These are phyloP conservation scores for Tremellales sp. DNA, from an alignment of 1,284 basidiomycete genomes.

Conservation along the genomic window DNA sequence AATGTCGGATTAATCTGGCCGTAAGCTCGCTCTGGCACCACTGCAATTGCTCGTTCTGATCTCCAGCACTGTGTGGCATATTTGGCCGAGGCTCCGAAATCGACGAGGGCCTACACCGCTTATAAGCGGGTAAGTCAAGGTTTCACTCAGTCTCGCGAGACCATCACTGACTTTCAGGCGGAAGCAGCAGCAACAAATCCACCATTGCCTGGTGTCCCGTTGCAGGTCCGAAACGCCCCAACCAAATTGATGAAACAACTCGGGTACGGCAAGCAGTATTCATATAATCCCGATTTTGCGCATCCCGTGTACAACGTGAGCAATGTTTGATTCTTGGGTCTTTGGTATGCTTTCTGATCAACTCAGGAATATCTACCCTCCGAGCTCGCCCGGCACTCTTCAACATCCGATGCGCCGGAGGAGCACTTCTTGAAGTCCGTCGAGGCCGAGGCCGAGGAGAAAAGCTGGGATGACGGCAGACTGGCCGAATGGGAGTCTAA, in stretches of 20 bases:
- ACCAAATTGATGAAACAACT: conserved; percentile 76
- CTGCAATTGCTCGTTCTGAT: not conserved
- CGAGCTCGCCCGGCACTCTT: conserved; percentile 43
- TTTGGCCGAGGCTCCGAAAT: conserved; percentile 77
- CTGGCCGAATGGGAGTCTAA: conserved; percentile 65
- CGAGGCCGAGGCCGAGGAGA: conserved; percentile 56
- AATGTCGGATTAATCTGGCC: conserved; percentile 50
- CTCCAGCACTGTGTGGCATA: conserved; percentile 73
- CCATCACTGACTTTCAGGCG: conserved; percentile 50
- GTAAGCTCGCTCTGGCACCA: conserved; percentile 18
- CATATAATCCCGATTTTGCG: conserved; percentile 72
- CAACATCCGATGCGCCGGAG: conserved; percentile 19
- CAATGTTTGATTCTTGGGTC: not conserved
- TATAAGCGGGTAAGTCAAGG: conserved; percentile 56
- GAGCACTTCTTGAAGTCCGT: conserved; percentile 55
- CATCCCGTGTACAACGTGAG: conserved; percentile 68
- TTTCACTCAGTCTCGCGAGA: not conserved
- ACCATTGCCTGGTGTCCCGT: conserved; percentile 55
- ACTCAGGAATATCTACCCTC: conserved; percentile 52
- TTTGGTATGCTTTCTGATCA: not conserved
- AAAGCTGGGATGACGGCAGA: conserved; percentile 68
- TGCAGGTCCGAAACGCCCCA: conserved; percentile 81
- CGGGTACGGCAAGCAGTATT: conserved; percentile 67
- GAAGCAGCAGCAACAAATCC: conserved; percentile 58
- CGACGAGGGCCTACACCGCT: conserved; percentile 70